Percentiles rank a stretch among this genome's conserved stretches.
These are phyloP conservation scores for Eremomyces bilateralis DNA, from an alignment of 495 filamentous ascomycete species.

Conservation along the genomic window DNA sequence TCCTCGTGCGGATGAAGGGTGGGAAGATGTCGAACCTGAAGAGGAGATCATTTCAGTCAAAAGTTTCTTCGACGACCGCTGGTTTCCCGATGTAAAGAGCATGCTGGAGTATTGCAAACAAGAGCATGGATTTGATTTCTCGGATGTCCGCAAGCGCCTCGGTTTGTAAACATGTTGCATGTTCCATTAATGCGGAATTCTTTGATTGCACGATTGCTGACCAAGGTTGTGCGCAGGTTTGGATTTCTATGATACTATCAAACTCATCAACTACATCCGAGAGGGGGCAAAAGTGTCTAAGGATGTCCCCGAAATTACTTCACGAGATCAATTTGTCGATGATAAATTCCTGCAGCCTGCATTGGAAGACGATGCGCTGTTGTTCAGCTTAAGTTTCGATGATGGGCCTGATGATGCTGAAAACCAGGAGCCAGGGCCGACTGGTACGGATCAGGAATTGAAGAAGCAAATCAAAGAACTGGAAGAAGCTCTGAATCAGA, in stretches of 20 bases:
- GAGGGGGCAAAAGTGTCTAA: slow-evolving; percentile 30
- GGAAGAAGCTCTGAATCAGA: slow-evolving; percentile 40
- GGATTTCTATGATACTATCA: slow-evolving; percentile 66
- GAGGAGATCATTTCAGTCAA: slow-evolving; percentile 35
- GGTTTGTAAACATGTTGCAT: too few relatives aligned
- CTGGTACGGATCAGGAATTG: slow-evolving; percentile 20
- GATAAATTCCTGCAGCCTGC: slow-evolving; percentile 64
- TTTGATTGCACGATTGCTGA: neutral
- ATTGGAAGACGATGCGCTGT: slow-evolving; percentile 72
- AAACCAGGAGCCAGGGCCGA: slow-evolving; percentile 13
- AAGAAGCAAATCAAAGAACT: slow-evolving; percentile 35
- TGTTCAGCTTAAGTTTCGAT: slow-evolving; percentile 67
- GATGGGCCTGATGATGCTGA: slow-evolving; percentile 34
- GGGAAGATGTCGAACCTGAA: slow-evolving; percentile 61
- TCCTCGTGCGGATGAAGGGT: slow-evolving; percentile 37
- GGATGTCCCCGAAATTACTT: slow-evolving; percentile 30
- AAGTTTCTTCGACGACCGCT: slow-evolving; percentile 46
- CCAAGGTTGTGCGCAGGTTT: slow-evolving; percentile 24
- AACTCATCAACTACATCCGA: slow-evolving; percentile 68
- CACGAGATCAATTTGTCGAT: slow-evolving; percentile 37
- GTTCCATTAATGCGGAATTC: slow-evolving; percentile 19
- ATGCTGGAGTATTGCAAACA: slow-evolving; percentile 57
- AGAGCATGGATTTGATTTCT: slow-evolving; percentile 53
- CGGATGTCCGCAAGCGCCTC: slow-evolving; percentile 37
- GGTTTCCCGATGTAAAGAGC: slow-evolving; percentile 37